Conservation (phyloP, 352 stramenopile genomes). For the Phytophthora vignae region DNA sequence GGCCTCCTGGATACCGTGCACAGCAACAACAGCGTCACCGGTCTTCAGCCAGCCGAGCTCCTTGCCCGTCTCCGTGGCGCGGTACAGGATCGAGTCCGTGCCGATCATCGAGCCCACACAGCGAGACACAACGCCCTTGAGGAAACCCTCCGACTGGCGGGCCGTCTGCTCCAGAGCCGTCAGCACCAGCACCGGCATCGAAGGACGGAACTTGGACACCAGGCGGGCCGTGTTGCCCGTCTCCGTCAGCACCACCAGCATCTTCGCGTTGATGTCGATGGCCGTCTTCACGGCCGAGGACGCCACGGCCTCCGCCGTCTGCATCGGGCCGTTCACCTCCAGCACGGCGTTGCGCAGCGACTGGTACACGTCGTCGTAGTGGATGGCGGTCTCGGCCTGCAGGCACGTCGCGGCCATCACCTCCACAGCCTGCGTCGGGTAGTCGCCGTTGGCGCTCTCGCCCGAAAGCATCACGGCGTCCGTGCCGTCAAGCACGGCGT, state of each 20-base stretch:
- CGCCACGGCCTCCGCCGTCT: constrained; percentile 92
- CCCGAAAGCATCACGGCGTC: constrained; percentile 98
- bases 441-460: constrained; percentile 97
- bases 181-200: constrained; percentile 51
- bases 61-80: constrained; percentile 82
- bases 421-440: constrained; percentile 92
- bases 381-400: constrained; percentile 87
- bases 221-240: constrained; percentile 92
- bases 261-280: constrained; percentile 95
- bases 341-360: constrained; percentile 69
- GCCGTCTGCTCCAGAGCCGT: constrained; percentile 56
- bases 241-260: constrained; percentile 97
- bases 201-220: constrained; percentile 95
- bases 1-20: constrained; percentile 89
- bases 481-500: constrained; percentile 97
- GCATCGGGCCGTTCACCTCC: constrained; percentile 61
- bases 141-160: constrained; percentile 59
- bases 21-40: constrained; percentile 85
- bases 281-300: constrained; percentile 97
- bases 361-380: constrained; percentile 88
- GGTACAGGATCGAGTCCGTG: constrained; percentile 89
- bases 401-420: constrained; percentile 94
- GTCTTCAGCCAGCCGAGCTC: constrained; percentile 86
- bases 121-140: constrained; percentile 64
- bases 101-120: constrained; percentile 86